Evolutionary conservation across 2,329 filamentous ascomycete genomes (phyloP), one percentile per base, ranked within the genome.

Genomic region (Colletotrichum nymphaeae): DNA sequence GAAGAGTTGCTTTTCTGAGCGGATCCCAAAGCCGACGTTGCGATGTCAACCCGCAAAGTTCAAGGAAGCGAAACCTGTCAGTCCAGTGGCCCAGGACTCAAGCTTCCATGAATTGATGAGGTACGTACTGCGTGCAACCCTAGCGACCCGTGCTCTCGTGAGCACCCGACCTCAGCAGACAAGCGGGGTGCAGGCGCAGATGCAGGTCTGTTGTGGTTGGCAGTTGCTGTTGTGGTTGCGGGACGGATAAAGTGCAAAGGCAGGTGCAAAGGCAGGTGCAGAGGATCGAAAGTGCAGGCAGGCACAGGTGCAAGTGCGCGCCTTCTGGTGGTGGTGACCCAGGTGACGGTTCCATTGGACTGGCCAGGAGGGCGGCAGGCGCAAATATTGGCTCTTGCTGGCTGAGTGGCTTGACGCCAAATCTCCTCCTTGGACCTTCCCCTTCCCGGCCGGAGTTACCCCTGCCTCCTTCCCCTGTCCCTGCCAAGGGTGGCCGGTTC

Each of bases 321-420:
- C 42, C 42, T 9, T 28, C 60, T 63, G 26, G 42, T 52, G 26
- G 60, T 52, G 60, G 46, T 63, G 60, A 30, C 60, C 60, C 26
- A 63, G 42, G n/a, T n/a, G 42, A 12, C 14, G 60, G 37, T 35
- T 32, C 60, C 42, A 52, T 63, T 63, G 60, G 59, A n/a, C 8
- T 52, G 42, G 28, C 26, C 37, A 42, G 37, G 28, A 46, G 19
- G 42, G 42, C 42, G 60, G 57, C 37, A 58, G 28, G 52, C 19
- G 35, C 53, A 58, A 53, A 65, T 11, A 56, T 56, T 22, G 42
- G 37, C 56, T 69, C 46, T 14, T 62, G 46, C 32, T 46, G 46
- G 70, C 66, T 73, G 49, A 46, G 69, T 69, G 65, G 67, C 71
- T 71, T 56, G 67, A 74, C 67, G 71, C 71, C 63, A 74, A 72